phyloP scores from a whole-genome alignment of 2,329 filamentous ascomycete genomes.

The Paecilomyces sp. region DNA sequence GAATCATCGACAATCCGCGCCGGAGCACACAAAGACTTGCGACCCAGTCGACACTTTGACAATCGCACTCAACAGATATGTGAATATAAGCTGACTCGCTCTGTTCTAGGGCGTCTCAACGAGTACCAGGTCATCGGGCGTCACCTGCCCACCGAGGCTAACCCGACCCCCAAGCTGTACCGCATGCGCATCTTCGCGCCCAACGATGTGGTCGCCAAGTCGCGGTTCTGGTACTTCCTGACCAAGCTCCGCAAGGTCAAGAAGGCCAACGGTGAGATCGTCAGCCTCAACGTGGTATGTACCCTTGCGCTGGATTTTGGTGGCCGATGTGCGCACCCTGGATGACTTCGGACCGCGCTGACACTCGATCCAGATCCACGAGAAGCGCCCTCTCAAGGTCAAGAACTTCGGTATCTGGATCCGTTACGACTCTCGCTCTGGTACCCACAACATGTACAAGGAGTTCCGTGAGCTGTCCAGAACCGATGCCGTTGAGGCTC shows the following conservation, averaged over 20 bases:
- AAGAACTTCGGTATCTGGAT: slow-evolving; percentile 99
- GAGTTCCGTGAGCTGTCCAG: slow-evolving; percentile 99
- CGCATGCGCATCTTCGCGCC: slow-evolving; percentile 99
- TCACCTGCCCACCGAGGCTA: slow-evolving; percentile 94
- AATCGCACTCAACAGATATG: slow-evolving; percentile 3
- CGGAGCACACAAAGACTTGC: background rate
- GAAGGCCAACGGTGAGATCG: slow-evolving; percentile 99
- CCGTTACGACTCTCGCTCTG: slow-evolving; percentile 98
- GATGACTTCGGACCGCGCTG: background rate
- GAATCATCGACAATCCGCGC: slow-evolving; percentile 6
- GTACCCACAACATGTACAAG: slow-evolving; percentile 99
- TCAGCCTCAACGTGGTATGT: slow-evolving; percentile 90
- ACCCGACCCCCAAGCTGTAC: slow-evolving; percentile 97
- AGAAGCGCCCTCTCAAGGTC: slow-evolving; percentile 99
- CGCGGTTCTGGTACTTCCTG: slow-evolving; percentile 99
- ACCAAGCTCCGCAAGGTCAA: slow-evolving; percentile 99
- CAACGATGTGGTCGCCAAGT: slow-evolving; percentile 98
- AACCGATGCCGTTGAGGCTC: slow-evolving; percentile 87
- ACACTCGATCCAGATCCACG: slow-evolving; percentile 62
- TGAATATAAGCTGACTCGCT: slow-evolving; percentile 25
- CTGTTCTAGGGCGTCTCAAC: slow-evolving; percentile 82
- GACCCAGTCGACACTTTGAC: slow-evolving; percentile 3
- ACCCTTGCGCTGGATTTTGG: background rate
- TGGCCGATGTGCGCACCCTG: slow-evolving; percentile 6
- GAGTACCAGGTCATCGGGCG: slow-evolving; percentile 99